Evolutionary conservation across 164 flowering plant species (phyloP), one percentile per base, ranked within the genome.

Genomic region (Umbellularia californica): DNA sequence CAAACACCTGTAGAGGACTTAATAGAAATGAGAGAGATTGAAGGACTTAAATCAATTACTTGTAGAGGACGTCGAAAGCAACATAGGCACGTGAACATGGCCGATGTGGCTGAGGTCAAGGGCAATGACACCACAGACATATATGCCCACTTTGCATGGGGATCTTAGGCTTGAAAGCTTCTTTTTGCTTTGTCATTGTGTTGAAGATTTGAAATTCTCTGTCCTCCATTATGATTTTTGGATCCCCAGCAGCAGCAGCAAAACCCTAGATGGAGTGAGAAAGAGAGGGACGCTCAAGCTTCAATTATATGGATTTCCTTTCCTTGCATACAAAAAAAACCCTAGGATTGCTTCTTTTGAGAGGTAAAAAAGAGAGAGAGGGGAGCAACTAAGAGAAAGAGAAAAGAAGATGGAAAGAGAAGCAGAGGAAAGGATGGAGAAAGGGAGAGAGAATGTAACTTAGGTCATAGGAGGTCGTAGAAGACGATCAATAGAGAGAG

Each of bases 81-180:
- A 93, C 94, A 55, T 94, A 90, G 50, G 92, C 97, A 3, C 97
- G n/a, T n/a, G 90, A 50, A 97, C 98, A 41, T 92, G 98, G 76
- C 98, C 95, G 68, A 90, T 87, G 72, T 93, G 97, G 83, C 97
- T 90, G 80, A 84, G 77, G 68, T 89, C 97, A 74, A 92, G 92
- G 4, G 92, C 84, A 2, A 97, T 89, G 73, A 93, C 84, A 25
- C 97, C 97, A 50, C 98, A 91, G 35, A 93, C 88, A 62, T 93
- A 92, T 92, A 92, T 89, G 65, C 88, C 83, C 3, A 88, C 95
- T 78, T 89, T 88, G 14, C 92, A 90, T 0, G 0, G 85, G 80
- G 17, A 72, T 83, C n/a, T 68, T 77, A 0, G 98, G 83, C 69
- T 30, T 81, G 80, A 93, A 90, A 12, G 81, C 64, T 84, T 90